These are phyloP conservation scores for Colletotrichum tropicale DNA, from an alignment of 2,329 filamentous ascomycete genomes.

Conservation along the genomic window DNA sequence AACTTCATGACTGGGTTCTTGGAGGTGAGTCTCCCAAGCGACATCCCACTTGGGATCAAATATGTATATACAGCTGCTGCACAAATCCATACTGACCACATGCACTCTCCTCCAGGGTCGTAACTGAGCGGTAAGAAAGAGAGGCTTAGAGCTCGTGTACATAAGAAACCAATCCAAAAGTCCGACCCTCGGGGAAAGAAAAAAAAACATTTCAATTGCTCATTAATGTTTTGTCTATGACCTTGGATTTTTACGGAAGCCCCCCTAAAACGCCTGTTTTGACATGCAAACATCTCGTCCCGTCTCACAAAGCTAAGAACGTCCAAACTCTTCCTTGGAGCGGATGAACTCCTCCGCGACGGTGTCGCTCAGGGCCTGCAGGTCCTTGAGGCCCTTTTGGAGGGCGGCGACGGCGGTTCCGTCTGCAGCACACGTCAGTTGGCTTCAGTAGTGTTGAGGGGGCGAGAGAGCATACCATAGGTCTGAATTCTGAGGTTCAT, in stretches of 20 bases:
- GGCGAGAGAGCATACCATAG: slow-evolving; percentile 66
- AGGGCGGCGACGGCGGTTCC: slow-evolving; percentile 83
- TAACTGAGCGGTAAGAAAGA: slow-evolving; percentile 20
- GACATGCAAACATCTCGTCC: background rate
- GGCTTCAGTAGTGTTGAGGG: background rate
- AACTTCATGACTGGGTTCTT: slow-evolving; percentile 96
- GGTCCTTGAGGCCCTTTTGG: slow-evolving; percentile 85
- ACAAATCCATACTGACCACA: background rate
- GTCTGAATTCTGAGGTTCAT: slow-evolving; percentile 99
- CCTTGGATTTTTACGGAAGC: background rate
- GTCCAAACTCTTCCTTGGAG: slow-evolving; percentile 17
- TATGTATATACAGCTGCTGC: background rate
- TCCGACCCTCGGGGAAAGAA: background rate
- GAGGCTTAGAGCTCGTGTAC: slow-evolving; percentile 8
- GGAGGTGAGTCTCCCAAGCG: slow-evolving; percentile 67
- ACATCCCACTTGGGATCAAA: background rate
- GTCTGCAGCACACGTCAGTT: slow-evolving; percentile 53
- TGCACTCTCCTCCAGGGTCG: slow-evolving; percentile 13
- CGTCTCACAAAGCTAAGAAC: slow-evolving; percentile 42
- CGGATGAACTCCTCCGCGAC: slow-evolving; percentile 85
- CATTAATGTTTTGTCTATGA: slow-evolving; percentile 8
- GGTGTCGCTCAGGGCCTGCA: slow-evolving; percentile 92
- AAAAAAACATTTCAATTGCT: background rate
- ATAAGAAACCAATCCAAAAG: slow-evolving; percentile 14
- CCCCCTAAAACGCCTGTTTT: background rate